Conservation (phyloP, 2,329 filamentous ascomycete genomes). For the Cladobotryum protrusum region DNA sequence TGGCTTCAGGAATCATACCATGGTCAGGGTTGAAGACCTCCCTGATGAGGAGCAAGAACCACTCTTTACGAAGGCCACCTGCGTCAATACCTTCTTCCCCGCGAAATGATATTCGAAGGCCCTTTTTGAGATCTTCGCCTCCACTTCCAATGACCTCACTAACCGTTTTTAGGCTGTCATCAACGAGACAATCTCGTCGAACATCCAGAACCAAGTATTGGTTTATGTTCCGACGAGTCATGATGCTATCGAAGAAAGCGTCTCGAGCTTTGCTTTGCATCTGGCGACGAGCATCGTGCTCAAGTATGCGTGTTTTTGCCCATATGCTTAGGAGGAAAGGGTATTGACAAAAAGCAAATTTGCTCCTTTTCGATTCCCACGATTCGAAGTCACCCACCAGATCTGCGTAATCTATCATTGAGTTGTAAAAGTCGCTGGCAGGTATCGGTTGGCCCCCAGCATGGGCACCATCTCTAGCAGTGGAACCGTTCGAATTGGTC, state of each 20-base stretch:
- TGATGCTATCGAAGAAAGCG: constrained; percentile 84
- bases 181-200: constrained; percentile 77
- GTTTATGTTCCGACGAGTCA: constrained; percentile 65
- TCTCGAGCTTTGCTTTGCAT: constrained; percentile 86
- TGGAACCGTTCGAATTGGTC: constrained; percentile 11
- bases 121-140: constrained; percentile 84
- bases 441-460: constrained; percentile 61
- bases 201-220: constrained; percentile 74
- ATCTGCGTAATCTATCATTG: constrained; percentile 79
- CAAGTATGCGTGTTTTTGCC: constrained; percentile 84
- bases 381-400: constrained; percentile 78
- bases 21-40: constrained; percentile 90
- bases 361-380: constrained; percentile 70
- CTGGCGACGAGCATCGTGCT: constrained; percentile 79
- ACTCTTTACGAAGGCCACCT: constrained; percentile 85
- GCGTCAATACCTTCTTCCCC: constrained; percentile 91
- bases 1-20: constrained; percentile 46
- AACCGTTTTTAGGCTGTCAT: constrained; percentile 79
- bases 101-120: constrained; percentile 73
- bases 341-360: constrained; percentile 87
- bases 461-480: constrained; percentile 21
- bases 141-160: constrained; percentile 77
- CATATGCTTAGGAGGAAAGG: constrained; percentile 88
- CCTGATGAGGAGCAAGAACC: constrained; percentile 81
- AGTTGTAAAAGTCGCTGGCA: constrained; percentile 82